Evolutionary conservation across 331 rosid species (phyloP), one percentile per base, ranked within the genome.

Genomic region (Stylosanthes scabra): DNA sequence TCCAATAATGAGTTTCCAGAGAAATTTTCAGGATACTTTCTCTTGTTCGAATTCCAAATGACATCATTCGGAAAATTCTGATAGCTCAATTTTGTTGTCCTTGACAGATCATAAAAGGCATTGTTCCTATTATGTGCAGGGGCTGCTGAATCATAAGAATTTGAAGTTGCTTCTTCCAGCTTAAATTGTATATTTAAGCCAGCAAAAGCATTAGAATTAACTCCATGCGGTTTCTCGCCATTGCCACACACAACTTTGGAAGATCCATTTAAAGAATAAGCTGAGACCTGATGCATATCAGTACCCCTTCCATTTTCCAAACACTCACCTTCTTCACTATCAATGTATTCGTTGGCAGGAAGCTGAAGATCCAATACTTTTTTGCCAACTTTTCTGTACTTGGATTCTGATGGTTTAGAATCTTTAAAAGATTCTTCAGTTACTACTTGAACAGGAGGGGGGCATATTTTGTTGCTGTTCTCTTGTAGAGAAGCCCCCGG

Each of bases 341-440:
- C 86, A 72, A 84, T 79, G 77, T 83, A 88, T 49, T 75, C 88
- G 68, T 87, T 88, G 79, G 90, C 92, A 29, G 96, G 90, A 81
- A 91, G 96, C 78, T 86, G 84, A 60, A 94, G 97, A 90, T 94
- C 97, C 84, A 90, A 78, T 54, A 81, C 11, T 59, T 86, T 85
- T 62, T 83, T 94, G 46, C 87, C 86, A 71, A 82, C 42, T 82
- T 82, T 87, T 83, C 78, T 81, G 85, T 67, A 74, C 50, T 78
- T 81, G 76, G 82, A 81, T 63, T 83, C 87, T 3, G 62, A 74
- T 29, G 47, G 66, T 59, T 69, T 70, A 40, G 34, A 13, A 50
- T 85, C 83, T 79, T 70, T 66, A 0, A 63, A 71, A 69, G 63
- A 55, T 28, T 74, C 88, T 71, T 81, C 80, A 0, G 52, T 62